Base-by-base conservation (phyloP, 768 basidiomycete species). In the Phaeolepiota aurea region DNA sequence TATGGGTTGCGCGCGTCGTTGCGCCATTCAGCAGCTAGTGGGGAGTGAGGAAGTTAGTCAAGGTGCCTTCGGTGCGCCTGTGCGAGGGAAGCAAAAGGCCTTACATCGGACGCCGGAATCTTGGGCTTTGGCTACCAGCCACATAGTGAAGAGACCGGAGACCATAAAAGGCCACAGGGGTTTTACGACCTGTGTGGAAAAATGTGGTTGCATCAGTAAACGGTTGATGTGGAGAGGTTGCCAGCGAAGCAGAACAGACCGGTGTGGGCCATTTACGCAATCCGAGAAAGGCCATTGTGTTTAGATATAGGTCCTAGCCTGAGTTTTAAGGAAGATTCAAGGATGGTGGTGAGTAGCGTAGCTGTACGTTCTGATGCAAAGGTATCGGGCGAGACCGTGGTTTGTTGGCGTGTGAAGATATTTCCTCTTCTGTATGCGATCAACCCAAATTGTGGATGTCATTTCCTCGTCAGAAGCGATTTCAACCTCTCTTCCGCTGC, bases 1-100 rank as follows among this genome's bases (percentile, higher is more conserved):
- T 87, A 86, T 25, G 87, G 87, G 71, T 90, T 90, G 56, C 77
- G 77, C 22, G 87, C 76, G 57, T 89, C 83, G 51, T 77, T 80
- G 49, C 77, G 76, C 58, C 74, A 87, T 54, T 69, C 60, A 47
- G 74, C 72, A 44, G 84, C 86, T 86, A n/a, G n/a, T n/a, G n/a
- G n/a, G n/a, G n/a, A n/a, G n/a, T n/a, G 25, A 28, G 25, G 25
- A 28, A 28, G 25, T 7, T 28, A 28, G 25, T 28, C n/a, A 28
- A n/a, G 25, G 25, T 28, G 7, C n/a, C n/a, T n/a, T n/a, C n/a
- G n/a, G n/a, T n/a, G n/a, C n/a, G 37, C 21, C 36, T 7, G 12
- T 1, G 13, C 30, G 3, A n/a, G 21, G 22, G 20, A 20, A 45
- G 11, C 5, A 18, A 5, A 23, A 3, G 14, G 14, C 79, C 87